phyloP scores from a whole-genome alignment of 2,329 filamentous ascomycete species.

The Claviceps arundinis region DNA sequence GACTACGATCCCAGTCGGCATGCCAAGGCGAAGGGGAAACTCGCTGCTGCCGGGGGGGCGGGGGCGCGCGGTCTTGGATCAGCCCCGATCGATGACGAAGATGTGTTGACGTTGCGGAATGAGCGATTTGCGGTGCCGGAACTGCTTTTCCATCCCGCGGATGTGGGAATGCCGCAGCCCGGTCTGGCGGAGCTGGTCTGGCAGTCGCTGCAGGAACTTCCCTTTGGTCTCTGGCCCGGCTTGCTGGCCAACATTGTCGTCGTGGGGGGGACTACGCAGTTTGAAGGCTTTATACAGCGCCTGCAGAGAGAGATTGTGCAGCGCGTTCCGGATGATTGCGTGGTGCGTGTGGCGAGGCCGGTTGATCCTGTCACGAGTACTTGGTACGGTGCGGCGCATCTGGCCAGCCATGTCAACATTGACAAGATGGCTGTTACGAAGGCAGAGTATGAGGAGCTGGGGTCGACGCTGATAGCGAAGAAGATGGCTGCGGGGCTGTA shows the following conservation, averaged over 20 bases:
- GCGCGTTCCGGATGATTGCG: slow-evolving; percentile 61
- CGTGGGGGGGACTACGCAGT: slow-evolving; percentile 71
- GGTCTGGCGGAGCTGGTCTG: slow-evolving; percentile 75
- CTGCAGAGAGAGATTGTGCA: slow-evolving; percentile 62
- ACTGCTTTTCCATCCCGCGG: slow-evolving; percentile 72
- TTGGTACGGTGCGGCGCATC: slow-evolving; percentile 71
- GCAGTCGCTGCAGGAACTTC: slow-evolving; percentile 61
- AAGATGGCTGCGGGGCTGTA: slow-evolving; percentile 40
- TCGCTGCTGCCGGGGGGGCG: slow-evolving; percentile 18
- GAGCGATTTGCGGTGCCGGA: slow-evolving; percentile 88
- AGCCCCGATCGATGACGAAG: slow-evolving; percentile 52
- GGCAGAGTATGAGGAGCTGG: slow-evolving; percentile 81
- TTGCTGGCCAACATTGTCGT: slow-evolving; percentile 79
- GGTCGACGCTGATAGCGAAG: slow-evolving; percentile 58
- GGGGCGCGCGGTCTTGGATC: slow-evolving; percentile 4
- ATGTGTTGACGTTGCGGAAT: slow-evolving; percentile 76
- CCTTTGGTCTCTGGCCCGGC: slow-evolving; percentile 70
- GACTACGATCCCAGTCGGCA: slow-evolving; percentile 61
- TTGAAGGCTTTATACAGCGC: slow-evolving; percentile 70
- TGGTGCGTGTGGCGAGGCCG: slow-evolving; percentile 59
- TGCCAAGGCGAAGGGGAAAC: slow-evolving; percentile 32
- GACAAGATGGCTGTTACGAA: slow-evolving; percentile 64
- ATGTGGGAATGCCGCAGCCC: slow-evolving; percentile 72
- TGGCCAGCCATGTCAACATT: slow-evolving; percentile 58
- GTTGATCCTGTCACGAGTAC: slow-evolving; percentile 64